These are phyloP conservation scores for Mycena sanguinolenta DNA, from an alignment of 768 basidiomycete species.

Conservation along the genomic window DNA sequence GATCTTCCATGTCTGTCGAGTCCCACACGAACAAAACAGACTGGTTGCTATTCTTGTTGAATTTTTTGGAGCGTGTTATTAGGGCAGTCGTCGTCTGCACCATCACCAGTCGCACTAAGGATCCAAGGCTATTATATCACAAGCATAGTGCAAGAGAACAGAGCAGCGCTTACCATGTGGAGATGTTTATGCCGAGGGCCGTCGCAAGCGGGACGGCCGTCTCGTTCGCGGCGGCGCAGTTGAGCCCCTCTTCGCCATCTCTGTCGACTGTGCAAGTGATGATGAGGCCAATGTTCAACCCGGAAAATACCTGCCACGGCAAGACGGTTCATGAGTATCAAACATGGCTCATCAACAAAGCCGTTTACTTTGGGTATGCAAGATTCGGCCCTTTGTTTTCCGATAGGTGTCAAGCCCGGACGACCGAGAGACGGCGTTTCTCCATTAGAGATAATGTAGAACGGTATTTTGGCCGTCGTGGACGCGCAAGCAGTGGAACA, in stretches of 20 bases:
- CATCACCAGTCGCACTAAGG: conserved; percentile 43
- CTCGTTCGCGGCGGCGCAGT: conserved; percentile 39
- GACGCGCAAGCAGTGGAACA: conserved; percentile 5
- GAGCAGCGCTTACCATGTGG: conserved; percentile 38
- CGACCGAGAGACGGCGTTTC: conserved; percentile 43
- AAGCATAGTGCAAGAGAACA: not conserved
- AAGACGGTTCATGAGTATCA: not conserved
- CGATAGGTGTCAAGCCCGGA: conserved; percentile 42
- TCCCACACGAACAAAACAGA: conserved; percentile 45
- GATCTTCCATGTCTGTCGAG: conserved; percentile 16
- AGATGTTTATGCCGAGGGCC: conserved; percentile 40
- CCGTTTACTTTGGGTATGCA: conserved; percentile 39
- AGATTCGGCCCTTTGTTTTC: conserved; percentile 38
- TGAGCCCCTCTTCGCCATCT: conserved; percentile 35
- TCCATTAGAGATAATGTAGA: conserved; percentile 45
- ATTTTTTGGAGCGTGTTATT: conserved; percentile 38
- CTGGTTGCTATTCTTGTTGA: conserved; percentile 42
- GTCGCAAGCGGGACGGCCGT: conserved; percentile 44
- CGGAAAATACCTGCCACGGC: conserved; percentile 34
- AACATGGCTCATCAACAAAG: conserved; percentile 8
- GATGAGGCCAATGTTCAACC: conserved; percentile 44
- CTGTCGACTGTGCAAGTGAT: conserved; percentile 42
- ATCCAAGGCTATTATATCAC: not conserved
- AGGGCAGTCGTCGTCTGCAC: conserved; percentile 44
- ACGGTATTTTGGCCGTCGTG: conserved; percentile 7